Base-by-base conservation (phyloP, 2,329 filamentous ascomycete genomes). In the Colletotrichum aenigma region DNA sequence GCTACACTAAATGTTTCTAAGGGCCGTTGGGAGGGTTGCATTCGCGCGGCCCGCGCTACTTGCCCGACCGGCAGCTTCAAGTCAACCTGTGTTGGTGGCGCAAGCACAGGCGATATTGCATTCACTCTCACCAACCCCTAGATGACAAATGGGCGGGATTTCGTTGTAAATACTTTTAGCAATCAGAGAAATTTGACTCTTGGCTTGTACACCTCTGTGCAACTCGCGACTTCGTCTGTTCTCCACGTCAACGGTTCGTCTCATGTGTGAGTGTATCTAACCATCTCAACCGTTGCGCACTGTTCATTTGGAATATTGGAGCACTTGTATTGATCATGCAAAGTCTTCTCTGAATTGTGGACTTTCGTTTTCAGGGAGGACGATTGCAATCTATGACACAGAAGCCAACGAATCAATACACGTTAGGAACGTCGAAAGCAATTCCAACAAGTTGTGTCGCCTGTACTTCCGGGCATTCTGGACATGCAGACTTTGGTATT, bases 1-100 rank as follows among this genome's bases (percentile, higher is more conserved):
- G 85, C 86, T 24, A 88, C 85, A 7, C 90, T 91, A 81, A 88
- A 88, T 81, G 85, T 91, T 73, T 86, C 85, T 52, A 91, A 90
- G 82, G 85, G 85, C n/a, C 83, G 86, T 26, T 90, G 89, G 89
- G 87, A 90, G 80, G 83, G 85, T 61, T 91, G 89, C 79, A 85
- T 91, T 66, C 85, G 87, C 36, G 89, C 90, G 13, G 89, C 89
- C 67, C 81, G 86, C 69, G 86, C 87, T 73, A 85, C 85, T 38
- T 90, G 88, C 79, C 88, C 88, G 18, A 87, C 85, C 7, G 88
- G 88, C 18, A 88, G 86, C 74, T 83, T 89, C 79, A 83, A 80
- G 43, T 86, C 82, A 24, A 86, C 85, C 2, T 90, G 89, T 79
- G 79, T 84, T 5, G 88, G 88, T 8, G 88, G 87, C 9, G 88